phyloP scores from a whole-genome alignment of 2,329 filamentous ascomycete species.

The Simplicillium sp. region DNA sequence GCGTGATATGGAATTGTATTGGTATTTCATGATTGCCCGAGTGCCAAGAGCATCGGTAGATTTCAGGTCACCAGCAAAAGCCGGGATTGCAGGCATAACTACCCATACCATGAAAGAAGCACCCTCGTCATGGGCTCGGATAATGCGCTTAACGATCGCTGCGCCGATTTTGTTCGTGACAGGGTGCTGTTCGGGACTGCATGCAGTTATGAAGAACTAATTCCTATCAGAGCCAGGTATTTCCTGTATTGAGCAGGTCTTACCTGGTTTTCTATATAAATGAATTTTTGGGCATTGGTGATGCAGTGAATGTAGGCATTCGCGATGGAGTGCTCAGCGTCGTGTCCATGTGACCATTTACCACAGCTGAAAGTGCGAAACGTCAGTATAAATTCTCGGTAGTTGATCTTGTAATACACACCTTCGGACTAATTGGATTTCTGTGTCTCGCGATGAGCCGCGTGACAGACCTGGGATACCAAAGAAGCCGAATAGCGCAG shows the following conservation, averaged over 20 bases:
- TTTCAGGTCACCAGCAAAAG: constrained; percentile 72
- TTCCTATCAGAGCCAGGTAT: constrained; percentile 4
- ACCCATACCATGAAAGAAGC: constrained; percentile 68
- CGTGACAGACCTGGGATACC: no score
- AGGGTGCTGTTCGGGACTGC: constrained; percentile 57
- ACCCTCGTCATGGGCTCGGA: constrained; percentile 56
- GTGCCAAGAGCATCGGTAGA: constrained; percentile 65
- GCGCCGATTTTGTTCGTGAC: constrained; percentile 71
- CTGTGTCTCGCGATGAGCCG: no score
- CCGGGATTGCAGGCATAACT: constrained; percentile 70
- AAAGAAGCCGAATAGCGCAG: no score
- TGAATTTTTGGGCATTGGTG: constrained; percentile 56
- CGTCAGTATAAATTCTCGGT: no score
- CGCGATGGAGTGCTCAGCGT: no score
- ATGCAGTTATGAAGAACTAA: constrained; percentile 81
- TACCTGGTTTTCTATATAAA: constrained; percentile 71
- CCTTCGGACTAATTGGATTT: no score
- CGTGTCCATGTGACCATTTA: no score
- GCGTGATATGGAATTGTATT: constrained; percentile 71
- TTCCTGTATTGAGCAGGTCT: neutral
- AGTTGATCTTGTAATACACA: no score
- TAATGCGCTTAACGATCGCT: constrained; percentile 68
- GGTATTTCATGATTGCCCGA: constrained; percentile 80
- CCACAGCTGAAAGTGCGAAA: no score
- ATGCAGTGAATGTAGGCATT: constrained; percentile 67